Percentiles rank a stretch among this genome's conserved stretches.
phyloP scores from a whole-genome alignment of 495 filamentous ascomycete species.

The Talaromyces adpressus region DNA sequence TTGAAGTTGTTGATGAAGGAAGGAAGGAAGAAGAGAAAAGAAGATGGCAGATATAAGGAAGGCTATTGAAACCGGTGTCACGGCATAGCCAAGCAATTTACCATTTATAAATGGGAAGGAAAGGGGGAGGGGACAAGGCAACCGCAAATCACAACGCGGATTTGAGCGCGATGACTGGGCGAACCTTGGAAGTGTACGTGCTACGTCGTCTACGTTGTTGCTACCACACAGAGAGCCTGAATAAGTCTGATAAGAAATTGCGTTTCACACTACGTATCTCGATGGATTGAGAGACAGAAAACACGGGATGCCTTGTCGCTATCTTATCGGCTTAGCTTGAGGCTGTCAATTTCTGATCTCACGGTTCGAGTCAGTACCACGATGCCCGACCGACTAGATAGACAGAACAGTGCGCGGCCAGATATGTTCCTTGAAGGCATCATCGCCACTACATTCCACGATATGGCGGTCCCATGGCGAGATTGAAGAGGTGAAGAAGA shows the following conservation, averaged over 20 bases:
- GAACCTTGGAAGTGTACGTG: neutral
- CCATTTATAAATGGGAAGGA: neutral
- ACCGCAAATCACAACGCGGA: neutral
- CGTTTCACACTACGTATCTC: neutral
- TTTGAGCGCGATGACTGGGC: no score
- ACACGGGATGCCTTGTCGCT: neutral
- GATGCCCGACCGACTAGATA: neutral
- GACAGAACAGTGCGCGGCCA: neutral
- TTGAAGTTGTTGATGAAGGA: neutral
- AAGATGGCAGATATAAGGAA: neutral
- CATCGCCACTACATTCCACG: neutral
- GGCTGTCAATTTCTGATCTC: neutral
- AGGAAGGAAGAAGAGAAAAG: neutral
- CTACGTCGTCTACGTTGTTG: neutral
- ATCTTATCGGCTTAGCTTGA: neutral
- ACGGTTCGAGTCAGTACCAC: neutral
- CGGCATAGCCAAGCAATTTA: neutral
- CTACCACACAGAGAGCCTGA: neutral
- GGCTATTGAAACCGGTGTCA: neutral
- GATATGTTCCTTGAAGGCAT: neutral
- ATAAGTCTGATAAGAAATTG: neutral
- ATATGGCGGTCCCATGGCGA: neutral
- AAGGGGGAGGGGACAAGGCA: neutral
- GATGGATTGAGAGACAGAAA: neutral
- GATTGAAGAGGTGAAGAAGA: neutral